Base-by-base conservation (phyloP, 495 filamentous ascomycete species). In the Penicillium ucsense region DNA sequence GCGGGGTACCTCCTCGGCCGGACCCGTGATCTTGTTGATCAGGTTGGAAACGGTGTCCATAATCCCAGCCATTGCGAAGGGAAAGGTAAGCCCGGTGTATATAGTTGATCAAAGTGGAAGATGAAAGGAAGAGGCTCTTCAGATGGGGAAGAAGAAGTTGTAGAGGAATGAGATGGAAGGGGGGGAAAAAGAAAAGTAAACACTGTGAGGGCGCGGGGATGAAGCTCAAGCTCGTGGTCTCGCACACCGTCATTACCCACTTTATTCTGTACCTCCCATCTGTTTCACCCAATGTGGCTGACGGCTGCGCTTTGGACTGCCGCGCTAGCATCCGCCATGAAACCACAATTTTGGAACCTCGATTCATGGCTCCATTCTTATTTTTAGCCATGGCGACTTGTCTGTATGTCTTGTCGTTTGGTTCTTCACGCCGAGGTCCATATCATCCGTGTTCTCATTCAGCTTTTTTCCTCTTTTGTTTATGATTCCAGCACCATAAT, bases 1-100 rank as follows among this genome's bases (percentile, higher is more conserved):
- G 53, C 77, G 72, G 49, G 74, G 74, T 32, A 72, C 61, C 38
- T 69, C 60, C 42, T 71, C 69, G 45, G 71, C 52, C 10, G 64
- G 61, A 48, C 75, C 65, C 40, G 79, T 65, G 44, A 82, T 52
- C 57, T 75, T 79, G 53, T 74, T 75, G 49, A 84, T 67, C 29
- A 84, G 49, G 46, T 76, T 85, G 64, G 74, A 74, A 56, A 87
- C 62, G 38, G 66, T 70, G 36, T 70, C 68, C 54, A 69, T 74
- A 33, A 74, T 66, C 38, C 67, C 63, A 28, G 74, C 68, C 71
- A 77, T 76, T 43, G 20, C 66, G 52, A 48, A 40, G 47, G 12
- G 12, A 12, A 31, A 30, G 7, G 35, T 43, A 41, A 20, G 31
- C 20, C 20, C 20, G 20, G 20, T 20, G 20, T 20, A 36, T 31